These are phyloP conservation scores for Sugiyamaella lignohabitans DNA, from an alignment of 805 yeast genomes.

Conservation along the genomic window DNA sequence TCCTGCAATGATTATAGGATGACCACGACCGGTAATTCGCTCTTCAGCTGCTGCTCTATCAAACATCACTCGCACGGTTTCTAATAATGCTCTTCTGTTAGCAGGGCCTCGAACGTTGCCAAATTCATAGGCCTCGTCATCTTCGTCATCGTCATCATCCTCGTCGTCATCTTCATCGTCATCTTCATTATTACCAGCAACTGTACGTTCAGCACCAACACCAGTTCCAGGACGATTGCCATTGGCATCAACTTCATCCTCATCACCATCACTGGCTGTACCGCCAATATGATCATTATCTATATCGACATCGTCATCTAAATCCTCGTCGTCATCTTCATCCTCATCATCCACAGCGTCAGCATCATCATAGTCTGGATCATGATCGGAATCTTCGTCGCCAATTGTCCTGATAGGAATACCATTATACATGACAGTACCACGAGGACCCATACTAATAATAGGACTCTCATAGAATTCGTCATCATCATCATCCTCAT, in stretches of 20 bases:
- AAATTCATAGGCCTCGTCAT: background rate
- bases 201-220: no score
- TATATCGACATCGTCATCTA: background rate
- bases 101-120: background rate
- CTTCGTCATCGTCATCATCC: background rate
- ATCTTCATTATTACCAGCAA: background rate
- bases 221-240: no score
- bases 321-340: constrained; percentile 12
- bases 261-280: background rate
- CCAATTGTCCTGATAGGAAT: no score
- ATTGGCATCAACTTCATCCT: background rate
- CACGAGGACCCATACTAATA: no score
- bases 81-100: constrained; percentile 4
- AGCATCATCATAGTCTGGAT: constrained; percentile 5
- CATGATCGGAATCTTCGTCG: constrained; percentile 1
- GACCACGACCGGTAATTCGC: no score
- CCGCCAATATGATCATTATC: background rate
- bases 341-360: constrained; percentile 13
- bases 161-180: constrained; percentile 8
- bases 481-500: constrained; percentile 4
- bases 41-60: no score
- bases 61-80: no score
- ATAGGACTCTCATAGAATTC: no score
- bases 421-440: no score
- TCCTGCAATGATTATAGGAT: background rate